A percentile compares a stretch with the other conserved stretches of the same genome.
phyloP scores from a whole-genome alignment of 2,329 filamentous ascomycete species.

The Colletotrichum sp. region DNA sequence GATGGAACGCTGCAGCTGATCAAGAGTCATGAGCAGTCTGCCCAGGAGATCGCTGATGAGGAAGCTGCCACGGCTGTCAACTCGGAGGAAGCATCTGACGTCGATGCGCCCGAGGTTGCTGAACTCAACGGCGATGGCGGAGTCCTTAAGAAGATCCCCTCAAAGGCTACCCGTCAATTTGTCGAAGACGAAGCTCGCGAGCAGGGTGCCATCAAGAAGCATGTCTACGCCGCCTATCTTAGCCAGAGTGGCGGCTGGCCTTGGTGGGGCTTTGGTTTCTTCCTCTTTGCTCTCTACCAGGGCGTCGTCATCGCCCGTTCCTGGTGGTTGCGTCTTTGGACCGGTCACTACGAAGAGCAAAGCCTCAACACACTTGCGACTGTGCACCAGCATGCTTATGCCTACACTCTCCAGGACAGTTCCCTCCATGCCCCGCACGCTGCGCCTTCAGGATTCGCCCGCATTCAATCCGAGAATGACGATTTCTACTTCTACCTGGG shows the following conservation, averaged over 20 bases:
- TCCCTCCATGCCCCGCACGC: slow-evolving; percentile 43
- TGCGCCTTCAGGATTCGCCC: slow-evolving; percentile 26
- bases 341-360: slow-evolving; percentile 44
- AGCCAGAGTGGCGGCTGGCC: slow-evolving; percentile 66
- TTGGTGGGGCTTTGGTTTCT: slow-evolving; percentile 62
- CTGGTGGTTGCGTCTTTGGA: slow-evolving; percentile 72
- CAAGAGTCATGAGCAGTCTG: slow-evolving; percentile 58
- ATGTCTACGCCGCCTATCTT: slow-evolving; percentile 73
- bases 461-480: slow-evolving; percentile 33
- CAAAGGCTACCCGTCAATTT: slow-evolving; percentile 70
- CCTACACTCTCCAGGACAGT: slow-evolving; percentile 49
- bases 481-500: slow-evolving; percentile 68
- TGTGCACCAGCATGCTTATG: slow-evolving; percentile 13
- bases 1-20: slow-evolving; percentile 63
- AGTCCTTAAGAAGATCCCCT: slow-evolving; percentile 53
- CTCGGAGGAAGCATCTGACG: slow-evolving; percentile 54
- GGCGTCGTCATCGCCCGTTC: slow-evolving; percentile 60
- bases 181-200: slow-evolving; percentile 78
- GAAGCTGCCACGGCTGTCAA: slow-evolving; percentile 59
- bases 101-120: slow-evolving; percentile 16
- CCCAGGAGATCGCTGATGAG: slow-evolving; percentile 52
- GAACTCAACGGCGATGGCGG: slow-evolving; percentile 42
- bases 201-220: slow-evolving; percentile 69
- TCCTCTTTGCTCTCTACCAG: slow-evolving; percentile 61
- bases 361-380: slow-evolving; percentile 23